Percentiles rank a stretch among this genome's conserved stretches.
Evolutionary conservation across 495 filamentous ascomycete genomes (phyloP).

Genomic region (Xylaria castorea): DNA sequence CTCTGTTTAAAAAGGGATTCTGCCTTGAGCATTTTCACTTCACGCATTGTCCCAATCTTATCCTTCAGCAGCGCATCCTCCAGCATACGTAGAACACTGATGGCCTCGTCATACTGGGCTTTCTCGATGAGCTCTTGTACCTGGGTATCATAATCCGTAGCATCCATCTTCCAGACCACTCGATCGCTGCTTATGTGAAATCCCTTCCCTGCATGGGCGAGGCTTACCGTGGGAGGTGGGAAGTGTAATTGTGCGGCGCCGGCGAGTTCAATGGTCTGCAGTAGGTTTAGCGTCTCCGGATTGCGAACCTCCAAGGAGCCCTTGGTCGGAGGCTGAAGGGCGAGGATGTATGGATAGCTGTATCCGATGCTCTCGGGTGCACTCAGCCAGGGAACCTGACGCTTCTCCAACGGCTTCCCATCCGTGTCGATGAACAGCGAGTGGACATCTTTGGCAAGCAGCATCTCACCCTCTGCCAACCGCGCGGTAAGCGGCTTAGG

Average conservation of each 20-base stretch:
- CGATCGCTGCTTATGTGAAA: constrained; percentile 90
- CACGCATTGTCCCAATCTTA: constrained; percentile 78
- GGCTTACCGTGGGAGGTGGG: constrained; percentile 88
- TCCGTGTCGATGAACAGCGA: constrained; percentile 87
- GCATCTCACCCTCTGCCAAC: constrained; percentile 79
- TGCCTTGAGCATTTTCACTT: constrained; percentile 89
- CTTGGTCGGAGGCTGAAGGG: constrained; percentile 81
- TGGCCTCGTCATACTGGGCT: constrained; percentile 85
- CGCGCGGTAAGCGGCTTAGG: constrained; percentile 88
- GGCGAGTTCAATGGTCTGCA: constrained; percentile 84
- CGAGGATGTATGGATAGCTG: constrained; percentile 92
- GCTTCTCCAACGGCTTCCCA: constrained; percentile 80
- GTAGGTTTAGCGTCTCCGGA: constrained; percentile 83
- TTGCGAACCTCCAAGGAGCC: constrained; percentile 91
- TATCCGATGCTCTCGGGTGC: constrained; percentile 92
- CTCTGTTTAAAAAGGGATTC: constrained; percentile 79
- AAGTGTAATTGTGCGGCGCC: constrained; percentile 85
- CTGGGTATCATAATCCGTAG: constrained; percentile 91
- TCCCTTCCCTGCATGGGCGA: constrained; percentile 92
- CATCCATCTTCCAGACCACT: constrained; percentile 92
- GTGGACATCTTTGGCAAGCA: constrained; percentile 95
- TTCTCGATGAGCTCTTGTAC: constrained; percentile 82
- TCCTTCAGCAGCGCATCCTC: constrained; percentile 89
- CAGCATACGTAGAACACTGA: constrained; percentile 85
- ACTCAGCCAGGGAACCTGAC: constrained; percentile 88